Percentiles rank a stretch among this genome's conserved stretches.
These are phyloP conservation scores for Phytopythium delawarense DNA, from an alignment of 352 stramenopile species.

Conservation along the genomic window DNA sequence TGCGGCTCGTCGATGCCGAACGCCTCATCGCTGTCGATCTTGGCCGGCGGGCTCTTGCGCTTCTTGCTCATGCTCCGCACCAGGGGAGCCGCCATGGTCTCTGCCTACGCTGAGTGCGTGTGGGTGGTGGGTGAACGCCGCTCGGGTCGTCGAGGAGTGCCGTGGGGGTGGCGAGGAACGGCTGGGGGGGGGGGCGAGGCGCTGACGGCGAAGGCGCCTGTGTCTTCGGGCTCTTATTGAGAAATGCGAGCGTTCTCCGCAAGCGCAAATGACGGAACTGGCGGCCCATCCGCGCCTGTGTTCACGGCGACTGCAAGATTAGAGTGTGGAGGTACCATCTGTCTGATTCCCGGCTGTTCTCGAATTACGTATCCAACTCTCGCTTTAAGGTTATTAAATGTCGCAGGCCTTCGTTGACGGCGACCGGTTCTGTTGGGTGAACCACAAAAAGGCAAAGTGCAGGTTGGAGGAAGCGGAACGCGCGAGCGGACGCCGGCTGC, in stretches of 20 bases:
- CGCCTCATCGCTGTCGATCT: slow-evolving; percentile 11
- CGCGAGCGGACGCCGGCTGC: not conserved
- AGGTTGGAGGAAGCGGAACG: not conserved
- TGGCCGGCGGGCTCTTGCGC: slow-evolving; percentile 25
- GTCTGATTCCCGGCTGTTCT: not conserved
- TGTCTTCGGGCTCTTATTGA: not conserved
- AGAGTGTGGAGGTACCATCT: not conserved
- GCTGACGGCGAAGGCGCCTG: not conserved
- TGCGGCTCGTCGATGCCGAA: slow-evolving; percentile 10
- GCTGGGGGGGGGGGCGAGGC: too few species aligned
- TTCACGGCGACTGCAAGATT: not conserved
- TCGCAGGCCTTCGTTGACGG: not conserved
- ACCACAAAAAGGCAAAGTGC: not conserved
- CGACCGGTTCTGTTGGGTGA: not conserved
- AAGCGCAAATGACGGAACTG: not conserved
- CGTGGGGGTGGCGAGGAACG: too few species aligned
- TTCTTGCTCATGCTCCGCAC: slow-evolving; percentile 20
- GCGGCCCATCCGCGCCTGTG: slow-evolving; percentile 1
- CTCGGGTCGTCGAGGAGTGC: too few species aligned
- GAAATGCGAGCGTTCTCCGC: not conserved
- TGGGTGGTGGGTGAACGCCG: too few species aligned
- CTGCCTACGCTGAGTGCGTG: not conserved
- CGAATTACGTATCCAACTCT: slow-evolving; percentile 7
- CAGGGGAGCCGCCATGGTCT: slow-evolving; percentile 3
- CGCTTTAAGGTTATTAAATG: slow-evolving; percentile 3